Percentiles rank a stretch among this genome's conserved stretches.
Evolutionary conservation across 805 yeast species (phyloP).

Genomic region (Candida rishiriensis): DNA sequence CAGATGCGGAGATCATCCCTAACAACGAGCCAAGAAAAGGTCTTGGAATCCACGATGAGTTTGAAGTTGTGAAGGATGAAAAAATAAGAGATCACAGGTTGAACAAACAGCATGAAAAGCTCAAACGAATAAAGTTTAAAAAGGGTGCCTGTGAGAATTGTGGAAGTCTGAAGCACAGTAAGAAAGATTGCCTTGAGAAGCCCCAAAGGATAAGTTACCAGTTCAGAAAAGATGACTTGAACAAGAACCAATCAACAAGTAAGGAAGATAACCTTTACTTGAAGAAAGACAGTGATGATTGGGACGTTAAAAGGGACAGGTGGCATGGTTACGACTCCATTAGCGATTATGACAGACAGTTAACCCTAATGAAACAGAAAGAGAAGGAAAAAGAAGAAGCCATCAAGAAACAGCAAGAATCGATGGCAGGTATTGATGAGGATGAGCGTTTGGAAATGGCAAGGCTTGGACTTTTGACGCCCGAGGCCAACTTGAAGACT

Average conservation of each 20-base stretch:
- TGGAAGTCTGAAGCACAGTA: conserved; percentile 47
- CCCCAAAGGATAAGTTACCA: conserved; percentile 41
- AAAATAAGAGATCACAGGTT: conserved; percentile 3
- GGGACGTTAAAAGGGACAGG: conserved; percentile 71
- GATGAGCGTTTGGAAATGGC: conserved; percentile 41
- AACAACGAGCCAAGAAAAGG: conserved; percentile 54
- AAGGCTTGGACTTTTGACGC: conserved; percentile 33
- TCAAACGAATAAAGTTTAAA: conserved; percentile 1
- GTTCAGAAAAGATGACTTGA: conserved; percentile 25
- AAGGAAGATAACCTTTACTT: conserved; percentile 9
- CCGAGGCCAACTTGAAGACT: conserved; percentile 16
- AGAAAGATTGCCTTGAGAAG: conserved; percentile 54
- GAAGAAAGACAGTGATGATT: conserved; percentile 35
- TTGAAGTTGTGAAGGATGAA: conserved; percentile 18
- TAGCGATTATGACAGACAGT: conserved; percentile 51
- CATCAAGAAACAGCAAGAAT: conserved; percentile 17
- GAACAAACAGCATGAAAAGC: conserved; percentile 2
- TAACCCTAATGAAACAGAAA: conserved; percentile 43
- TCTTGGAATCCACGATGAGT: conserved; percentile 49
- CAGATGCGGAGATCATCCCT: conserved; percentile 34
- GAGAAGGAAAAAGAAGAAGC: conserved; percentile 39
- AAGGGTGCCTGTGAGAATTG: conserved; percentile 53
- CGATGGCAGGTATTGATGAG: conserved; percentile 27
- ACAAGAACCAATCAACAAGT: conserved; percentile 3
- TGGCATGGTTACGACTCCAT: conserved; percentile 74